Conservation (phyloP, 352 stramenopile species). For the Peronosclerospora sorghi region DNA sequence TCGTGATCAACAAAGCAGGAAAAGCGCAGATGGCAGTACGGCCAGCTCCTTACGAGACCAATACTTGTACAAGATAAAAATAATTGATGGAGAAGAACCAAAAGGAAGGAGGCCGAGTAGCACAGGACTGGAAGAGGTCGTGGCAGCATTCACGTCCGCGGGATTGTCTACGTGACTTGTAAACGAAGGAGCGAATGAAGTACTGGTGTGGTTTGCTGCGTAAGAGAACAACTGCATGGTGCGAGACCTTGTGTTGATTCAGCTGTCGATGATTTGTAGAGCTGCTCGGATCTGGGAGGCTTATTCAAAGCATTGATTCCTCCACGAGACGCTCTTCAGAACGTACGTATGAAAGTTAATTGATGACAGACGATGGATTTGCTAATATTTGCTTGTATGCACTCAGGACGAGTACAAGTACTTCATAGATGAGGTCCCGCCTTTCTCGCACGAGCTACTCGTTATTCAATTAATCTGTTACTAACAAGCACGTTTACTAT, state of each 20-base stretch:
- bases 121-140: conserved; percentile 15
- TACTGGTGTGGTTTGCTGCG: too few species aligned
- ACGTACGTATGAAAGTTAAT: conserved; percentile 5
- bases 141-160: conserved; percentile 18
- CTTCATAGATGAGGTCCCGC: not conserved
- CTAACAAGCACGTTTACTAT: too few species aligned
- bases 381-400: too few species aligned
- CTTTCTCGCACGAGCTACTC: not conserved
- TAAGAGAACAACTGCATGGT: too few species aligned
- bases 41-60: conserved; percentile 37
- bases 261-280: too few species aligned
- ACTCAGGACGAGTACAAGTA: too few species aligned
- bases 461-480: not conserved
- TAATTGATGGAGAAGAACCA: conserved; percentile 45
- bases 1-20: too few species aligned
- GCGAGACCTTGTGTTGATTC: conserved; percentile 65
- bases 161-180: too few species aligned
- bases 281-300: conserved; percentile 44
- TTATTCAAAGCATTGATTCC: conserved; percentile 49
- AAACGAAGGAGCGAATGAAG: too few species aligned
- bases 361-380: not conserved
- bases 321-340: too few species aligned
- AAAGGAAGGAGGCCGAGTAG: conserved; percentile 5
- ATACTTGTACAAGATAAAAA: conserved; percentile 65
- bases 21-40: conserved; percentile 7